phyloP scores from a whole-genome alignment of 495 filamentous ascomycete species.

The Lophiostoma macrostomum region DNA sequence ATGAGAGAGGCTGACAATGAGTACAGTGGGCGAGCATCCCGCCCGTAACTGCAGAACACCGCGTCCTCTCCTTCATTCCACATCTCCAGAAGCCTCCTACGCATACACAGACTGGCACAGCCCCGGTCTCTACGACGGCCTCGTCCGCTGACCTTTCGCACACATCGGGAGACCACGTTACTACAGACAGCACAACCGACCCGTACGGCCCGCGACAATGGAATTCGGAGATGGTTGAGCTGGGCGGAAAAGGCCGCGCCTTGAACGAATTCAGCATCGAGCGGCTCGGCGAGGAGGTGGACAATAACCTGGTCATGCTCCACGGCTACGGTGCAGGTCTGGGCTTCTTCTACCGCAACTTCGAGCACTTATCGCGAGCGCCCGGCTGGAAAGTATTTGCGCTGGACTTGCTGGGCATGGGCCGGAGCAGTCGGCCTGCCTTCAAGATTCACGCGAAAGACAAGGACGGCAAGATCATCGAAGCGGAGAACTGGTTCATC shows the following conservation, averaged over 20 bases:
- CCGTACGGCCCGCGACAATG: constrained; percentile 84
- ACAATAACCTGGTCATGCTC: constrained; percentile 90
- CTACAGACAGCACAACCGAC: constrained; percentile 59
- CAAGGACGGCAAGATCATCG: constrained; percentile 73
- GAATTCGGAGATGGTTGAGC: constrained; percentile 77
- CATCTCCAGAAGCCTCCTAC: constrained; percentile 73
- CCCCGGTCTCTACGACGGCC: constrained; percentile 40
- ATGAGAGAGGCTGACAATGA: constrained; percentile 9
- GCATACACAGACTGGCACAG: constrained; percentile 63
- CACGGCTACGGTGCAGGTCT: constrained; percentile 95
- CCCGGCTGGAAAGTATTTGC: constrained; percentile 88
- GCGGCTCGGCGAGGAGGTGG: constrained; percentile 68
- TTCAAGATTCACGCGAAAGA: constrained; percentile 84
- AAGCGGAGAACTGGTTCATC: constrained; percentile 94
- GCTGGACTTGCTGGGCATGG: constrained; percentile 92
- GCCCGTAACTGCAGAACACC: constrained; percentile 81
- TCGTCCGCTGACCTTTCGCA: constrained; percentile 40
- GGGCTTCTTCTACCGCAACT: constrained; percentile 98
- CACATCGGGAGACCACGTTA: constrained; percentile 47
- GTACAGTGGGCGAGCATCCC: constrained; percentile 77
- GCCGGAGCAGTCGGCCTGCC: constrained; percentile 76
- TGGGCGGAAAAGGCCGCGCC: constrained; percentile 80
- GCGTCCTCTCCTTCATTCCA: constrained; percentile 83
- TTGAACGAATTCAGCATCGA: constrained; percentile 94
- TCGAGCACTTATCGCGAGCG: constrained; percentile 74